Conservation (phyloP, 495 filamentous ascomycete genomes). For the Aspergillus bridgeri region DNA sequence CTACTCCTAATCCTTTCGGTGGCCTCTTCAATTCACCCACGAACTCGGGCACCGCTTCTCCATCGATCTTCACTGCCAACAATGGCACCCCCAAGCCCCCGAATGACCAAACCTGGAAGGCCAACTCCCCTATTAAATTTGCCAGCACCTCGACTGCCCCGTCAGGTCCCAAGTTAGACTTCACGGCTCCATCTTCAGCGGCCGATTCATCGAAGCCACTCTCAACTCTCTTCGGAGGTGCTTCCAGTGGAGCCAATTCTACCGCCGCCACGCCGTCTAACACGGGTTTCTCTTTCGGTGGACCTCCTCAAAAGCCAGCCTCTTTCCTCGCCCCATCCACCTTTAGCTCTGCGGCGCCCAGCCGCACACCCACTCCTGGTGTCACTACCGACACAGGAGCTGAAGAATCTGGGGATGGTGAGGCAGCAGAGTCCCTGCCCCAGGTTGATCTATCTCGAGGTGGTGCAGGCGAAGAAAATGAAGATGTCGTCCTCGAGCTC, state of each 20-base stretch:
- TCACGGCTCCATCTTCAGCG: constrained; percentile 29
- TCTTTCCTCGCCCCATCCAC: constrained; percentile 36
- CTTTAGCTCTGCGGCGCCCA: constrained; percentile 29
- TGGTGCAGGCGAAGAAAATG: constrained; percentile 69
- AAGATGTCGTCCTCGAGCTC: constrained; percentile 59
- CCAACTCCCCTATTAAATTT: constrained; percentile 50
- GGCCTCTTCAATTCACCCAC: constrained; percentile 19
- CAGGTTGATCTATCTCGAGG: constrained; percentile 58
- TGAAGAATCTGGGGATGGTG: constrained; percentile 52
- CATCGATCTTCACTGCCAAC: constrained; percentile 19
- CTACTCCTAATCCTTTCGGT: constrained; percentile 25
- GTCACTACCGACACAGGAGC: constrained; percentile 60
- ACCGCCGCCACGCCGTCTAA: constrained; percentile 18
- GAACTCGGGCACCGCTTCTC: constrained; percentile 16
- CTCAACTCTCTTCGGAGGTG: constrained; percentile 41
- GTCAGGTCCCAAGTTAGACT: constrained; percentile 21
- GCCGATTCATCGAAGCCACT: constrained; percentile 36
- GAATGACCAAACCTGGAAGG: constrained; percentile 53
- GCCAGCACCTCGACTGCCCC: constrained; percentile 13
- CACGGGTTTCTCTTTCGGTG: constrained; percentile 38
- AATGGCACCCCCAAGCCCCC: constrained; percentile 17
- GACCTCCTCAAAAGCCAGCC: constrained; percentile 29
- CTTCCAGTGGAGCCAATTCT: constrained; percentile 31
- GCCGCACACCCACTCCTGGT: constrained; percentile 36
- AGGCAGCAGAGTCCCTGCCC: constrained; percentile 48